These are phyloP conservation scores for Aspergillus ellipticus DNA, from an alignment of 495 filamentous ascomycete species.

Conservation along the genomic window DNA sequence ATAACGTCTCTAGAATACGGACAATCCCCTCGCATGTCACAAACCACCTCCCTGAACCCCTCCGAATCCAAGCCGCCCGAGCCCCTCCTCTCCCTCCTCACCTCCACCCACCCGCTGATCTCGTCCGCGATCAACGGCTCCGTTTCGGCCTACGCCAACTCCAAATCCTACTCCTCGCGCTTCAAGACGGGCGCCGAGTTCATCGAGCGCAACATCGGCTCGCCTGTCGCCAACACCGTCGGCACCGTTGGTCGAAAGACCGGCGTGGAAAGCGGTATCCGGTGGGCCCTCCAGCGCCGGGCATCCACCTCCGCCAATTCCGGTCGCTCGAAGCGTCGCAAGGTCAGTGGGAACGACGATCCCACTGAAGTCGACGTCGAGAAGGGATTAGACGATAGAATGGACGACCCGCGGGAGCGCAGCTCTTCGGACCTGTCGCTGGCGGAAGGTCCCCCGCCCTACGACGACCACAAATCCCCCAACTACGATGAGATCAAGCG, in stretches of 20 bases:
- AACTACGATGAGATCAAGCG: conserved; percentile 56
- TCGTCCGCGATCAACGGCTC: conserved; percentile 78
- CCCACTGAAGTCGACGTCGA: conserved; percentile 21
- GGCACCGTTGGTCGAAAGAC: conserved; percentile 76
- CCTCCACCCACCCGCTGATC: conserved; percentile 72
- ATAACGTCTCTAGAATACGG: conserved; percentile 25
- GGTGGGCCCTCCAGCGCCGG: conserved; percentile 64
- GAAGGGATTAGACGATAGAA: conserved; percentile 4
- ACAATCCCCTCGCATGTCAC: conserved; percentile 30
- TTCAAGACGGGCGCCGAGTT: conserved; percentile 82
- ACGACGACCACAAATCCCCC: conserved; percentile 71
- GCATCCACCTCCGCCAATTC: conserved; percentile 34
- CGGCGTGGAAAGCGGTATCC: conserved; percentile 75
- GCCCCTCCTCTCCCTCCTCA: conserved; percentile 75
- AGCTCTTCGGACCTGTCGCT: conserved; percentile 48
- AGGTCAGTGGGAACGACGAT: conserved; percentile 44
- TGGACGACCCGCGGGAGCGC: conserved; percentile 20
- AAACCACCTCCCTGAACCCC: conserved; percentile 21
- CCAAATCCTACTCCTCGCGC: conserved; percentile 82
- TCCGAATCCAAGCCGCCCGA: conserved; percentile 42
- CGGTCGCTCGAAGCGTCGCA: conserved; percentile 61
- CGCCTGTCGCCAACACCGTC: conserved; percentile 77
- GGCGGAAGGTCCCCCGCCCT: conserved; percentile 70
- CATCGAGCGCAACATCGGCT: conserved; percentile 75
- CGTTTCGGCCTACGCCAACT: conserved; percentile 71